phyloP scores from a whole-genome alignment of 2,329 filamentous ascomycete species.

The Phialophora tarda region DNA sequence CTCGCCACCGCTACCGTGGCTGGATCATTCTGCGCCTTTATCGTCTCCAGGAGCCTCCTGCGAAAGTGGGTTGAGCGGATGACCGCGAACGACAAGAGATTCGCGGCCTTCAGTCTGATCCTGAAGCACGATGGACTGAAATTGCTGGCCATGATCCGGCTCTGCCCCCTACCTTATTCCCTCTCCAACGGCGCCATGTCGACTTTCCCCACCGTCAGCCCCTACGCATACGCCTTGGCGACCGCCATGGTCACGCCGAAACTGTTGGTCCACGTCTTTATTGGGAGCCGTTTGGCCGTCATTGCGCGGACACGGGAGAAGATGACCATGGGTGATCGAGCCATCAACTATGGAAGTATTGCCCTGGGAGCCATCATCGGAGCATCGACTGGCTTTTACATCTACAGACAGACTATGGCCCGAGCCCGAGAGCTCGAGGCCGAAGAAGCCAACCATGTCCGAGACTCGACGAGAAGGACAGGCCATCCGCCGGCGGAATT shows the following conservation, averaged over 20 bases:
- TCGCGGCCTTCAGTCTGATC: constrained; percentile 85
- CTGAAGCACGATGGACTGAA: constrained; percentile 88
- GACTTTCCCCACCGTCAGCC: constrained; percentile 86
- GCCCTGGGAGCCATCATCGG: constrained; percentile 73
- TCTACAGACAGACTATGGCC: constrained; percentile 70
- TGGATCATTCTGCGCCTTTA: constrained; percentile 79
- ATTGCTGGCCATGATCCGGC: constrained; percentile 85
- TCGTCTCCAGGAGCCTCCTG: constrained; percentile 79
- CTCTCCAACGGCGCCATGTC: constrained; percentile 92
- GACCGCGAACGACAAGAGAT: constrained; percentile 81
- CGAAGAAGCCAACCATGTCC: constrained; percentile 51
- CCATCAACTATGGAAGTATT: constrained; percentile 84
- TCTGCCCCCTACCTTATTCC: constrained; percentile 91
- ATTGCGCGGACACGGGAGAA: constrained; percentile 82
- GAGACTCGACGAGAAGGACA: constrained; percentile 44
- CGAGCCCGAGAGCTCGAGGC: constrained; percentile 57
- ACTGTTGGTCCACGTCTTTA: constrained; percentile 88
- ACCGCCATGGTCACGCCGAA: constrained; percentile 85
- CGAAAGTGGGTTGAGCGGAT: constrained; percentile 78
- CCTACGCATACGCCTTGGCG: constrained; percentile 75
- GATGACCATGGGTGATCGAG: constrained; percentile 79
- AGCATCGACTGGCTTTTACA: constrained; percentile 76
- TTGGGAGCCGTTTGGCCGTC: constrained; percentile 79
- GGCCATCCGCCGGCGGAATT: constrained; percentile 38
- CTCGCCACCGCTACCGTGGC: constrained; percentile 77